A percentile compares a stretch with the other conserved stretches of the same genome.
Evolutionary conservation across 805 yeast species (phyloP).

Genomic region (Yarrowia sp.): DNA sequence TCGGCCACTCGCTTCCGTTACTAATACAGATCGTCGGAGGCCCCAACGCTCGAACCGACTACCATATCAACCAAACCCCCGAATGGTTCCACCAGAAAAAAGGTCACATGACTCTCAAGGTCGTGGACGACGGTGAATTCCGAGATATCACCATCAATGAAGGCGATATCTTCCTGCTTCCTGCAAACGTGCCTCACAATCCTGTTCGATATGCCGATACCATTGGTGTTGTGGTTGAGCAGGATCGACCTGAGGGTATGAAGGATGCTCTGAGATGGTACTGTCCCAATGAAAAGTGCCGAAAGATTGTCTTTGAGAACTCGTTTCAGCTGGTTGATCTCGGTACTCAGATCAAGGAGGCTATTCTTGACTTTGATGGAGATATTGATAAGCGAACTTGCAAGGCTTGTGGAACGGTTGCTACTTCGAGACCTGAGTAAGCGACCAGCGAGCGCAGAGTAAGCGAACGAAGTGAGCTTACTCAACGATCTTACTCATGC

Average conservation of each 20-base stretch:
- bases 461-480: no score
- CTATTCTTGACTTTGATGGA: conserved; percentile 66
- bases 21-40: conserved; percentile 72
- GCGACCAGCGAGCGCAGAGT: neutral
- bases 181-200: conserved; percentile 82
- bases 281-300: conserved; percentile 59
- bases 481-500: no score
- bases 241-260: conserved; percentile 73
- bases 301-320: conserved; percentile 60
- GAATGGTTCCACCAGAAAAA: conserved; percentile 88
- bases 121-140: conserved; percentile 76
- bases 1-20: neutral
- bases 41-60: conserved; percentile 90
- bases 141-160: conserved; percentile 72
- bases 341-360: conserved; percentile 87
- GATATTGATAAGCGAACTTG: conserved; percentile 69
- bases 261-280: conserved; percentile 85
- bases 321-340: conserved; percentile 75
- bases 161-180: conserved; percentile 85
- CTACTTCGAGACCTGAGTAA: conserved; percentile 27
- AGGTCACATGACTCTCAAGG: conserved; percentile 80
- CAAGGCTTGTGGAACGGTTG: conserved; percentile 61
- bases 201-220: conserved; percentile 86
- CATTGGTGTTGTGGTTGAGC: conserved; percentile 88
- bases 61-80: conserved; percentile 90